These are phyloP conservation scores for Dunaliella primolecta DNA, from an alignment of 139 green algal genomes.

Conservation along the genomic window DNA sequence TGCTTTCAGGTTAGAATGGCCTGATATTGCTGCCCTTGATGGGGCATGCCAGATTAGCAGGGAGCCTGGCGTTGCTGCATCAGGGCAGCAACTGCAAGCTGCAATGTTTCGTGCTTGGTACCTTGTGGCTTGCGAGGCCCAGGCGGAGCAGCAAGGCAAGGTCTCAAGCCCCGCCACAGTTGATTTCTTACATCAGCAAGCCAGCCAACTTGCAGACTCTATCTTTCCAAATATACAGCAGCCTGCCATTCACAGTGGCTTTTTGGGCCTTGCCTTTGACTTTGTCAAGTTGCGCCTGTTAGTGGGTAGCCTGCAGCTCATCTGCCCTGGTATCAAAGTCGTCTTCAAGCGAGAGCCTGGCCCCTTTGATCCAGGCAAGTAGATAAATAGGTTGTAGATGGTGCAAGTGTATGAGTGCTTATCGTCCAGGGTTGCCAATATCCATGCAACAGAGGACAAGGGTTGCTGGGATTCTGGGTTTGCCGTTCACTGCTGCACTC, in stretches of 20 bases:
- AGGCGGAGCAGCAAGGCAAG: background rate
- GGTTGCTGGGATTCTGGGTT: too few relatives aligned
- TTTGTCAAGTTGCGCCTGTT: background rate
- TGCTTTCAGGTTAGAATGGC: too few relatives aligned
- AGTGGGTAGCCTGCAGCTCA: background rate
- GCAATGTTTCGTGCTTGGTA: background rate
- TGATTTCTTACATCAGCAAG: background rate
- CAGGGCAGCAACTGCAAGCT: background rate
- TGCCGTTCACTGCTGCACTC: too few relatives aligned
- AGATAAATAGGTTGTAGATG: too few relatives aligned
- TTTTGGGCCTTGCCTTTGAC: too few relatives aligned
- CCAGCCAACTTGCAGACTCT: background rate
- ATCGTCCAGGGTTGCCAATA: too few relatives aligned
- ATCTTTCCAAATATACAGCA: background rate
- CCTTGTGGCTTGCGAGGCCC: background rate
- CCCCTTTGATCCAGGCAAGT: background rate
- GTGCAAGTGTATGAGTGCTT: too few relatives aligned
- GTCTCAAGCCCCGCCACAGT: background rate
- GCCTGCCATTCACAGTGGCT: too few relatives aligned
- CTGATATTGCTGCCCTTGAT: background rate
- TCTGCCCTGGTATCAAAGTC: background rate
- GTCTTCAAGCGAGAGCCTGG: background rate
- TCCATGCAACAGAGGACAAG: too few relatives aligned
- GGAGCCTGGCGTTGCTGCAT: background rate
- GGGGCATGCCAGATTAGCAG: background rate